Conservation (phyloP, 805 yeast genomes). For the Zygoascus ofunaensis region DNA sequence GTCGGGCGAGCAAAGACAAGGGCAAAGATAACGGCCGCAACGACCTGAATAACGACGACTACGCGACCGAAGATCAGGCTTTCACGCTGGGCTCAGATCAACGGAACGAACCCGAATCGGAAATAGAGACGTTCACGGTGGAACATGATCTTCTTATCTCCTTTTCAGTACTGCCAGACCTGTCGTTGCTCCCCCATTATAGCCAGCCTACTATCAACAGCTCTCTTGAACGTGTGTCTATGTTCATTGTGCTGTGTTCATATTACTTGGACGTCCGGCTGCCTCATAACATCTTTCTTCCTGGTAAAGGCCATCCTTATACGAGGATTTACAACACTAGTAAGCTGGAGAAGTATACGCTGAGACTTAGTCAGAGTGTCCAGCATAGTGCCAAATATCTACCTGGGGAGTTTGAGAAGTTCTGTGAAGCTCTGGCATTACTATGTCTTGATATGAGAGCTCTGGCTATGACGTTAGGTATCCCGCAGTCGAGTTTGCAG, state of each 20-base stretch:
- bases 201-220: constrained; percentile 23
- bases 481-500: constrained; percentile 17
- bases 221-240: constrained; percentile 28
- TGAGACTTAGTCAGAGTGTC: constrained; percentile 16
- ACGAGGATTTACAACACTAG: constrained; percentile 18
- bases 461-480: constrained; percentile 22
- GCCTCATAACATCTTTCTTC: constrained; percentile 25
- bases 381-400: constrained; percentile 22
- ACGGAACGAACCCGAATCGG: not conserved
- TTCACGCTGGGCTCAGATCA: not conserved
- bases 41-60: too few species aligned
- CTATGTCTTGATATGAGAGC: constrained; percentile 23
- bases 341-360: constrained; percentile 5
- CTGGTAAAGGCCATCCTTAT: constrained; percentile 20
- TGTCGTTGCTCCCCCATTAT: constrained; percentile 23
- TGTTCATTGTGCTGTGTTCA: constrained; percentile 23
- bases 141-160: constrained; percentile 26
- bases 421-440: constrained; percentile 27
- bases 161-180: constrained; percentile 25
- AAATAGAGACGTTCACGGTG: not conserved
- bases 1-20: constrained; percentile 2
- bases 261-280: constrained; percentile 26
- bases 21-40: too few species aligned
- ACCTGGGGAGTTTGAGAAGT: constrained; percentile 24
- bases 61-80: not conserved